These are phyloP conservation scores for Lotus japonicus DNA, from an alignment of 306 rosid species.

Conservation along the genomic window DNA sequence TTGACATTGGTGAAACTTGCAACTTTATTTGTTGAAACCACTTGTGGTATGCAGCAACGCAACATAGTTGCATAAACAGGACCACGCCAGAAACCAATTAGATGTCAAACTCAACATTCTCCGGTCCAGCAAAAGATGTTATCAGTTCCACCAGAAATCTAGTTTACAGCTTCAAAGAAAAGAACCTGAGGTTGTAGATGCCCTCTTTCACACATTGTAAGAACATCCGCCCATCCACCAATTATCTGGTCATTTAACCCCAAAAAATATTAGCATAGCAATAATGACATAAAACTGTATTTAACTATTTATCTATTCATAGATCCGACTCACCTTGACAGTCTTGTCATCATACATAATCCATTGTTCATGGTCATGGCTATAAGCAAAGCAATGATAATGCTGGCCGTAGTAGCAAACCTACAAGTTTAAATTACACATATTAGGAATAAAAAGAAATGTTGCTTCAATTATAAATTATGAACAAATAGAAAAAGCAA, in stretches of 20 bases:
- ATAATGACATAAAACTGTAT: constrained; percentile 11
- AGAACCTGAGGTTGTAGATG: constrained; percentile 98
- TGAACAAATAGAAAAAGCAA: not conserved
- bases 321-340: constrained; percentile 63
- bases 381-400: constrained; percentile 95
- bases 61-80: constrained; percentile 27
- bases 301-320: not conserved
- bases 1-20: constrained; percentile 29
- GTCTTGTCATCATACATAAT: constrained; percentile 91
- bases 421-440: constrained; percentile 31
- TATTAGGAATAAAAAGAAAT: constrained; percentile 4
- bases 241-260: constrained; percentile 52
- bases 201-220: constrained; percentile 80
- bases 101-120: constrained; percentile 35
- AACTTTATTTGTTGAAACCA: constrained; percentile 29
- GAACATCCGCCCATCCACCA: constrained; percentile 90
- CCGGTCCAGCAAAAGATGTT: constrained; percentile 20
- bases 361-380: constrained; percentile 69
- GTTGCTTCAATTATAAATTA: not conserved
- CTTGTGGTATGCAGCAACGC: constrained; percentile 33
- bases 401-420: constrained; percentile 99
- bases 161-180: constrained; percentile 91
- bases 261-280: constrained; percentile 5
- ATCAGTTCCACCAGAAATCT: constrained; percentile 40
- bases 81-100: constrained; percentile 27